Evolutionary conservation across 2,329 filamentous ascomycete species (phyloP).

Genomic region (Pseudopyrenochaeta lycopersici): DNA sequence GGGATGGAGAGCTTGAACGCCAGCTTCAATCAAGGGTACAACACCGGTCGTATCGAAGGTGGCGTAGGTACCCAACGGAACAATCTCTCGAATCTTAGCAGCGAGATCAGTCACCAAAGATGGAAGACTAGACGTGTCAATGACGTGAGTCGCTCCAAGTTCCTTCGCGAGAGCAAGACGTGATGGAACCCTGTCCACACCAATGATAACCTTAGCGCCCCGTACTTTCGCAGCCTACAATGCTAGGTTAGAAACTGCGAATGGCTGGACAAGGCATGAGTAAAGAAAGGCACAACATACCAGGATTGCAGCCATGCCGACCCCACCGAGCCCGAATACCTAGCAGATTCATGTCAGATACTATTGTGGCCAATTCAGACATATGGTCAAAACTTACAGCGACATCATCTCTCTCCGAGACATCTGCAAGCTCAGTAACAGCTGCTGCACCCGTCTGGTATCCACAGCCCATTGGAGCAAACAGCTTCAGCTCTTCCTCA

Average conservation of each 20-base stretch:
- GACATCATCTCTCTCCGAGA: slow-evolving; percentile 48
- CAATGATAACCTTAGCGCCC: slow-evolving; percentile 48
- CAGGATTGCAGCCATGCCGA: slow-evolving; percentile 59
- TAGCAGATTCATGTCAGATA: no score
- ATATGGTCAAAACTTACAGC: slow-evolving; percentile 35
- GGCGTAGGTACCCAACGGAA: slow-evolving; percentile 53
- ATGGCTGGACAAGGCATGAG: not conserved
- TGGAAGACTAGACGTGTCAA: slow-evolving; percentile 42
- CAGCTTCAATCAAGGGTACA: slow-evolving; percentile 53
- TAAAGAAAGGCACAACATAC: slow-evolving; percentile 7
- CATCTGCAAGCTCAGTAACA: slow-evolving; percentile 49
- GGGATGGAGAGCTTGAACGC: slow-evolving; percentile 54
- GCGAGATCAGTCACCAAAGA: slow-evolving; percentile 32
- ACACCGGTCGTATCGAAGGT: slow-evolving; percentile 62
- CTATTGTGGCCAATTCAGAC: no score
- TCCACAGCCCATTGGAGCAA: slow-evolving; percentile 58
- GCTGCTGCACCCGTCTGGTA: slow-evolving; percentile 57
- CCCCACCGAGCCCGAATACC: slow-evolving; percentile 55
- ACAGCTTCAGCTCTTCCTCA: slow-evolving; percentile 54
- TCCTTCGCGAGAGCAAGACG: slow-evolving; percentile 48
- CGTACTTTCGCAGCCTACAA: slow-evolving; percentile 55
- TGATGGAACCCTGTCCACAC: slow-evolving; percentile 43
- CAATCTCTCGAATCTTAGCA: slow-evolving; percentile 47
- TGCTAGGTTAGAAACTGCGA: not conserved
- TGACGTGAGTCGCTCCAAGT: slow-evolving; percentile 51